Base-by-base conservation (phyloP, 2,329 filamentous ascomycete species). In the Mycosphaerella sp. region DNA sequence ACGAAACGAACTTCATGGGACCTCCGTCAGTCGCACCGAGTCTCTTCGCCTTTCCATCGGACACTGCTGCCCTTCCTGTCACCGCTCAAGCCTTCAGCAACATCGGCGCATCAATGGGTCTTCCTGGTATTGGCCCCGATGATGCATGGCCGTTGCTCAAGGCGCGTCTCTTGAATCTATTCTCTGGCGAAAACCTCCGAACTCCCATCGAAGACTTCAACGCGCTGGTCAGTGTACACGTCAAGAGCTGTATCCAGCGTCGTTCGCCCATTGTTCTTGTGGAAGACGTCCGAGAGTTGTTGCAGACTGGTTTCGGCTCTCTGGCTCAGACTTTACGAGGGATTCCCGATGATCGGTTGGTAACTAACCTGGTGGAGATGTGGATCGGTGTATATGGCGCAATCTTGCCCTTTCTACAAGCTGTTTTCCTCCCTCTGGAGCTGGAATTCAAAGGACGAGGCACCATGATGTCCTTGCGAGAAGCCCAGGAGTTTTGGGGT, bases 351-450 rank as follows among this genome's bases (percentile, higher is more conserved):
- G 91, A 95, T 57, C 82, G 86, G 34, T 80, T 97, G n/a, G 89
- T 97, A 21, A 88, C 89, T 0, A 84, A 89, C 53, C 77, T 98
- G 0, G 92, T 96, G 2, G 89, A 95, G 67, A 84, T 96, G 67
- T 98, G 93, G 93, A 82, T 95, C 55, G 84, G 93, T 45, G 91
- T 93, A 0, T 96, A 96, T 65, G 92, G 89, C 2, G 87, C 82
- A 6, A 88, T 97, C 38, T 73, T 97, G 4, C 93, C 93, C 0
- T 97, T 95, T 67, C 84, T 98, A 64, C 92, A 97, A 73, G 90
- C 92, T 1, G 91, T 96, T 1, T 96, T 98, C 67, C 75, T 98
- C 1, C 93, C 91, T 0, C 75, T 98, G 1, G 93, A 98, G 66
- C 80, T 95, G 9, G 93, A 98, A 68, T 95, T 98, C 68, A 85